Evolutionary conservation across 1,139 yeast genomes (phyloP).

Genomic region (Candida sanyaensis): DNA sequence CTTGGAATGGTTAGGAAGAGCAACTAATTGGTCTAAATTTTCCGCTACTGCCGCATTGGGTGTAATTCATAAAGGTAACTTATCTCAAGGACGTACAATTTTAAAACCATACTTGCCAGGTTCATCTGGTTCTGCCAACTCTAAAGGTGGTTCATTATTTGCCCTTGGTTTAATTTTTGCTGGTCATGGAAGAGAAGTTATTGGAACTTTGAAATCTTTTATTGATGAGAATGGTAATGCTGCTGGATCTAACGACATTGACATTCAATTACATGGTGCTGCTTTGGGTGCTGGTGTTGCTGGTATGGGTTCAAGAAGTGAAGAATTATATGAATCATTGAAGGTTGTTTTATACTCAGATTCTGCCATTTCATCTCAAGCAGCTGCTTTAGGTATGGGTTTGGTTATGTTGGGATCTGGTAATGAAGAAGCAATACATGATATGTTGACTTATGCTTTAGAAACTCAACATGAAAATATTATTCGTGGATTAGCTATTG

Average conservation of each 20-base stretch:
- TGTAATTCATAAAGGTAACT: constrained; percentile 93
- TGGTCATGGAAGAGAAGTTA: constrained; percentile 90
- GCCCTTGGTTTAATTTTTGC: constrained; percentile 95
- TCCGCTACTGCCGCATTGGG: constrained; percentile 98
- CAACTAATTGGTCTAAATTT: constrained; percentile 97
- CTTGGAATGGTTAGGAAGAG: constrained; percentile 95
- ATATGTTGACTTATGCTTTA: constrained; percentile 89
- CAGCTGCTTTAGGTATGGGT: constrained; percentile 97
- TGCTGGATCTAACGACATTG: constrained; percentile 74
- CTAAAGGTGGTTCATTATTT: constrained; percentile 94
- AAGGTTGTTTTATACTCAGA: constrained; percentile 86
- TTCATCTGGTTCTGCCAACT: constrained; percentile 74
- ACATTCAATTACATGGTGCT: constrained; percentile 93
- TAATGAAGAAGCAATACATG: constrained; percentile 66
- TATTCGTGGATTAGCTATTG: constrained; percentile 87
- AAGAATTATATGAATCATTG: constrained; percentile 75
- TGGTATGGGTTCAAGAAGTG: constrained; percentile 88
- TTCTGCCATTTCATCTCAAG: constrained; percentile 94
- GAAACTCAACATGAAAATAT: constrained; percentile 97
- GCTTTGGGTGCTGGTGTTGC: constrained; percentile 96
- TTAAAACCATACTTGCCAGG: constrained; percentile 93
- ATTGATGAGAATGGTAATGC: constrained; percentile 68
- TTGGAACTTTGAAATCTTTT: constrained; percentile 75
- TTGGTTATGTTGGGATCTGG: constrained; percentile 96
- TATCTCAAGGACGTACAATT: constrained; percentile 85